phyloP scores from a whole-genome alignment of 495 filamentous ascomycete species.

The Penicillium taxi region DNA sequence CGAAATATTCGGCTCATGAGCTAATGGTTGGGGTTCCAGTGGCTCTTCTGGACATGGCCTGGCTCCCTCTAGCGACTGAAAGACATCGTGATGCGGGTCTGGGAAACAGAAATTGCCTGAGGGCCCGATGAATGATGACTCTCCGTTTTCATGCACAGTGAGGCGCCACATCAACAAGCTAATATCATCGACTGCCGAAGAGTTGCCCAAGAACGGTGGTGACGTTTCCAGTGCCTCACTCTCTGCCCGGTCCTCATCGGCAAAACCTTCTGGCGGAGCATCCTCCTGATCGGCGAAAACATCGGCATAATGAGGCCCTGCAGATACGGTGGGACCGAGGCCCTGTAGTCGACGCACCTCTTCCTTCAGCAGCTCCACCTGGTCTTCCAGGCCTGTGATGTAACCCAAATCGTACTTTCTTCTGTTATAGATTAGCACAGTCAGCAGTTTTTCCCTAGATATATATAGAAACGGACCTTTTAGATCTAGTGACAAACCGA shows the following conservation, averaged over 20 bases:
- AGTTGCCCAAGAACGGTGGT: too few species aligned
- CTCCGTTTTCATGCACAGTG: not conserved
- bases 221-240: not conserved
- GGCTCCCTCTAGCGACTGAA: too few species aligned
- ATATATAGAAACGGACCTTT: not conserved
- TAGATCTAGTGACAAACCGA: not conserved
- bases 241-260: not conserved
- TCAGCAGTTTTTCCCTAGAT: not conserved
- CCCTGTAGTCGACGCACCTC: not conserved
- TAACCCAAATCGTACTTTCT: not conserved
- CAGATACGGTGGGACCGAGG: not conserved
- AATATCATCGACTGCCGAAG: not conserved
- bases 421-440: not conserved
- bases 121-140: not conserved
- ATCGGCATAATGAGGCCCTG: not conserved
- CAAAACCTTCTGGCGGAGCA: not conserved
- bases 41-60: too few species aligned
- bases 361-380: not conserved
- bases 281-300: not conserved
- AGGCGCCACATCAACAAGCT: not conserved
- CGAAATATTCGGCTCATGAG: too few species aligned
- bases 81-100: too few species aligned
- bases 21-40: too few species aligned
- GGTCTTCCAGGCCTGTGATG: not conserved
- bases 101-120: not conserved